Evolutionary conservation across 345 rosid species (phyloP).

Genomic region (Ricinus communis): DNA sequence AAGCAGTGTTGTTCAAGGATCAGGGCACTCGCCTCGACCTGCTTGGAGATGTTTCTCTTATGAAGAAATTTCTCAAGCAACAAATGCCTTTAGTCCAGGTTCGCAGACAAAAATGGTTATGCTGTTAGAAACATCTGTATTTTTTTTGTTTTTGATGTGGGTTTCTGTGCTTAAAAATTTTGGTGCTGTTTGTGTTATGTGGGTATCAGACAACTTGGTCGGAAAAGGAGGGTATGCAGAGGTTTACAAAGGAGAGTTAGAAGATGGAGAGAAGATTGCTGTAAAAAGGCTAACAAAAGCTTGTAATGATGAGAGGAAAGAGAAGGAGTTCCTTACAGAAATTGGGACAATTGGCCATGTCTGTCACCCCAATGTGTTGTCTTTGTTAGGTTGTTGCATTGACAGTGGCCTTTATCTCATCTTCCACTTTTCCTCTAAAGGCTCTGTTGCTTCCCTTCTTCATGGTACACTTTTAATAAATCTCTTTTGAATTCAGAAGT

Average conservation of each 20-base stretch:
- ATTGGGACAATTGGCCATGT: slow-evolving; percentile 96
- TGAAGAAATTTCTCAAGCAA: slow-evolving; percentile 75
- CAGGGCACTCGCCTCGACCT: slow-evolving; percentile 52
- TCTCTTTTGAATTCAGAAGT: background rate
- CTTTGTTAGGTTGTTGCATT: slow-evolving; percentile 83
- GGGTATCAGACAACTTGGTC: slow-evolving; percentile 57
- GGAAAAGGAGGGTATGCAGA: slow-evolving; percentile 96
- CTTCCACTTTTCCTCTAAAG: slow-evolving; percentile 78
- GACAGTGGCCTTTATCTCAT: slow-evolving; percentile 89
- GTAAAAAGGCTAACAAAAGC: slow-evolving; percentile 78
- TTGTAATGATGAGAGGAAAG: slow-evolving; percentile 79
- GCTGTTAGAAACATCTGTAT: background rate
- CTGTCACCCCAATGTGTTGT: slow-evolving; percentile 69
- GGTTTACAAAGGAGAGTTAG: slow-evolving; percentile 67
- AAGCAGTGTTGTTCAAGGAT: slow-evolving; percentile 29
- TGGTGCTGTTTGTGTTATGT: slow-evolving; percentile 10
- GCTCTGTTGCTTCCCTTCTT: slow-evolving; percentile 89
- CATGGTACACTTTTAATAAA: slow-evolving; percentile 55
- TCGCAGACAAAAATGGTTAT: background rate
- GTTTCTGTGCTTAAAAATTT: background rate
- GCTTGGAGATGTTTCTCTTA: slow-evolving; percentile 91
- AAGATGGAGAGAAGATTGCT: slow-evolving; percentile 65
- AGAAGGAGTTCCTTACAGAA: slow-evolving; percentile 84
- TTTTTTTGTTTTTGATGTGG: background rate
- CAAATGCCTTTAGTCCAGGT: slow-evolving; percentile 73